These are phyloP conservation scores for Dittrichia graveolens DNA, from an alignment of 129 eudicot genomes.

Conservation along the genomic window DNA sequence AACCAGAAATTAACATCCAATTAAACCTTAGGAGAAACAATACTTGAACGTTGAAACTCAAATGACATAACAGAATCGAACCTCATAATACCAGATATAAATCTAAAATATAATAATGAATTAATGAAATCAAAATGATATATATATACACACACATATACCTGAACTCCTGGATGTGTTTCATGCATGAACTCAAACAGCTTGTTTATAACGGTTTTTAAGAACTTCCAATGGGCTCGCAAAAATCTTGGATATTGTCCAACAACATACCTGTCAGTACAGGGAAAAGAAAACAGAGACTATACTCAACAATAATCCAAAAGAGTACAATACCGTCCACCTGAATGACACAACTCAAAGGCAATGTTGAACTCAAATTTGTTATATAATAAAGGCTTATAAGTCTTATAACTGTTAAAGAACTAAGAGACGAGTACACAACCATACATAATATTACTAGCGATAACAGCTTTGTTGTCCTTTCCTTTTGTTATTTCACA, in stretches of 20 bases:
- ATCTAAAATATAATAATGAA: neutral
- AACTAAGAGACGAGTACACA: neutral
- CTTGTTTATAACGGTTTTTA: conserved; percentile 97
- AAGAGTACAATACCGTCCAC: conserved; percentile 1
- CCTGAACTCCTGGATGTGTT: conserved; percentile 99
- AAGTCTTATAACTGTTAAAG: neutral
- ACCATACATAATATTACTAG: conserved; percentile 93
- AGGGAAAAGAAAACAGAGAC: neutral
- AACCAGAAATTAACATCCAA: conserved; percentile 16
- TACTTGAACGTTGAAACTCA: neutral
- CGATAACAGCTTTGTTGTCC: conserved; percentile 98
- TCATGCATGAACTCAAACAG: conserved; percentile 99
- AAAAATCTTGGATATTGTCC: conserved; percentile 98
- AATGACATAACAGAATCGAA: neutral
- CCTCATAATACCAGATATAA: neutral
- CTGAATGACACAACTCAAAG: neutral
- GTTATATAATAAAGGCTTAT: neutral
- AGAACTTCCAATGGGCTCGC: conserved; percentile 97
- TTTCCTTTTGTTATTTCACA: conserved; percentile 99
- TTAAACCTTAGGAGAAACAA: neutral
- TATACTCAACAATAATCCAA: neutral
- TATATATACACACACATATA: conserved; percentile 7
- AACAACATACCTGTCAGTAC: conserved; percentile 84
- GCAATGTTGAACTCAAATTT: neutral
- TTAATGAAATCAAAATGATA: neutral